phyloP scores from a whole-genome alignment of 2,329 filamentous ascomycete genomes.

The Colletotrichum simmondsii region DNA sequence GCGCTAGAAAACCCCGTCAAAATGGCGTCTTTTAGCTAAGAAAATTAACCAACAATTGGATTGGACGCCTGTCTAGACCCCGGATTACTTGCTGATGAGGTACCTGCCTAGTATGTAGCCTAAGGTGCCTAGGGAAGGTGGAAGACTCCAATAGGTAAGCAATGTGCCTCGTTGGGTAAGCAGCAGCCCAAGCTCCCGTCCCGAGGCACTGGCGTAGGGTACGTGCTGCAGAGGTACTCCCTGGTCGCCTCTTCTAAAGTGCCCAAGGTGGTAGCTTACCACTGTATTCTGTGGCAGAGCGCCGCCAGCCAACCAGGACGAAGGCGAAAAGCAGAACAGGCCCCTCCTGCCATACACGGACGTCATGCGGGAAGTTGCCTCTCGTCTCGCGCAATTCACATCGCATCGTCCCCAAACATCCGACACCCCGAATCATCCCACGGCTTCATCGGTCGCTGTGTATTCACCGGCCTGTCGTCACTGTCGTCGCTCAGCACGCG shows the following conservation, averaged over 20 bases:
- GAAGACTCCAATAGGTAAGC: no score
- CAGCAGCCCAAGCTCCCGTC: conserved; percentile 27
- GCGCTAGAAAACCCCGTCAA: not conserved
- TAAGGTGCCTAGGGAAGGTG: no score
- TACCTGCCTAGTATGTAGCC: no score
- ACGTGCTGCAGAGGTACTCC: conserved; percentile 3
- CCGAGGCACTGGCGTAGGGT: not conserved
- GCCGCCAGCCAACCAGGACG: conserved; percentile 27
- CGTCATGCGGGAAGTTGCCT: conserved; percentile 34
- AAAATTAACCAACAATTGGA: not conserved
- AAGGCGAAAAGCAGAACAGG: conserved; percentile 18
- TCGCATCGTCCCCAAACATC: conserved; percentile 22
- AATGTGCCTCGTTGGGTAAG: not conserved
- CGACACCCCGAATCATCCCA: conserved; percentile 17
- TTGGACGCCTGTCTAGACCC: not conserved
- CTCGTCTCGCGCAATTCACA: conserved; percentile 29
- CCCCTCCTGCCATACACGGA: conserved; percentile 33
- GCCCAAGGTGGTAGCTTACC: no score
- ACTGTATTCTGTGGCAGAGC: not conserved
- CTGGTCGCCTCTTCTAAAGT: not conserved
- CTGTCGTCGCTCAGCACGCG: not conserved
- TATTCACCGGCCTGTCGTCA: not conserved
- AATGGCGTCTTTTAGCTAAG: not conserved
- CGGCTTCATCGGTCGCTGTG: not conserved
- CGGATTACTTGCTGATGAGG: not conserved